Evolutionary conservation across 352 stramenopile species (phyloP).

Genomic region (Aphanomyces stellatus): DNA sequence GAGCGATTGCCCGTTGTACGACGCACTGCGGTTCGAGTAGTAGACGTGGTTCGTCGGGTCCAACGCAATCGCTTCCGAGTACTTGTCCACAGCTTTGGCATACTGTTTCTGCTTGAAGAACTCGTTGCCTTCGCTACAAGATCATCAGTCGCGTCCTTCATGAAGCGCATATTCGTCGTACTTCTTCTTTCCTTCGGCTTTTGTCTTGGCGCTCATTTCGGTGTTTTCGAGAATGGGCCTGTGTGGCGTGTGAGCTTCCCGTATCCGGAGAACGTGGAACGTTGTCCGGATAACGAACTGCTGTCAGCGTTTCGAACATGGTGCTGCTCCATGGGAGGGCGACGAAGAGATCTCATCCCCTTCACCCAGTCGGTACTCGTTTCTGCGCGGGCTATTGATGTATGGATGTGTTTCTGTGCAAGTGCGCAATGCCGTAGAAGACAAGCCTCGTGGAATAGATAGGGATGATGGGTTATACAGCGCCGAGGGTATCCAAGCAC

Average conservation of each 20-base stretch:
- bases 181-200: conserved; percentile 24
- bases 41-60: conserved; percentile 89
- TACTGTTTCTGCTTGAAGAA: conserved; percentile 92
- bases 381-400: too few relatives aligned
- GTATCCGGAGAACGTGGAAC: conserved; percentile 1
- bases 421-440: background rate
- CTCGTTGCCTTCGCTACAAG: conserved; percentile 86
- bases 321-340: background rate
- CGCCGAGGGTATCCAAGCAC: background rate
- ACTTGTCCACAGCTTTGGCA: conserved; percentile 83
- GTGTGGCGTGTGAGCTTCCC: background rate
- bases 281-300: conserved; percentile 6
- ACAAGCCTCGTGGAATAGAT: background rate
- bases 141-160: background rate
- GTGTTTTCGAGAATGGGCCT: conserved; percentile 6
- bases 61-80: conserved; percentile 87
- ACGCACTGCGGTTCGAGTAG: conserved; percentile 88
- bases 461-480: background rate
- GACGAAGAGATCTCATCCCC: too few relatives aligned
- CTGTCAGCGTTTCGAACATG: background rate
- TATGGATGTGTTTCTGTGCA: background rate
- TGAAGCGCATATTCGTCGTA: conserved; percentile 13
- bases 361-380: too few relatives aligned
- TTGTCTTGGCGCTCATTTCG: conserved; percentile 12
- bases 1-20: conserved; percentile 51